Conservation (phyloP, 805 yeast species). For the Spathaspora arborariae region DNA sequence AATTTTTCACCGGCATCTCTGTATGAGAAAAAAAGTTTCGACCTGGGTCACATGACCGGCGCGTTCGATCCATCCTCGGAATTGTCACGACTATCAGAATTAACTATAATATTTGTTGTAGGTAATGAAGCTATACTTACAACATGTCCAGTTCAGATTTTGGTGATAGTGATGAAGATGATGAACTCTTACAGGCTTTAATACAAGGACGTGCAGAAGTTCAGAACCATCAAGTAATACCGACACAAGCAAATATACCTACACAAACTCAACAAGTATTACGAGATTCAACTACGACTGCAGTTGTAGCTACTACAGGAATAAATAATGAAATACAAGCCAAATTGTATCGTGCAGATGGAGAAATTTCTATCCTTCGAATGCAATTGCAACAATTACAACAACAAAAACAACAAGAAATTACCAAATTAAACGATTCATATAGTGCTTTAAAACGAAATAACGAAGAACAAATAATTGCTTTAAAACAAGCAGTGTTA, state of each 20-base stretch:
- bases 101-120: not conserved
- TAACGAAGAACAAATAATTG: constrained; percentile 28
- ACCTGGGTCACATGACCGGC: not conserved
- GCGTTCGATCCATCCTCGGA: not conserved
- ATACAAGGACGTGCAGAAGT: constrained; percentile 24
- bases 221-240: constrained; percentile 8
- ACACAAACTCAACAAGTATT: not conserved
- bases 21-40: not conserved
- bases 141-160: constrained; percentile 11
- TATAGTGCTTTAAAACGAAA: constrained; percentile 13
- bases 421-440: constrained; percentile 18
- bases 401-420: constrained; percentile 36
- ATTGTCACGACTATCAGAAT: not conserved
- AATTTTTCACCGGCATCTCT: not conserved
- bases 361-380: constrained; percentile 78
- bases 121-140: not conserved
- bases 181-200: constrained; percentile 48
- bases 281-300: not conserved
- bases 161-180: constrained; percentile 29
- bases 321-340: constrained; percentile 16
- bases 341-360: constrained; percentile 53
- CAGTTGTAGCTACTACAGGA: constrained; percentile 3
- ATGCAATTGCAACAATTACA: constrained; percentile 54
- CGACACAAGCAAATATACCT: constrained; percentile 7
- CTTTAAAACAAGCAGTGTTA: constrained; percentile 29